A percentile compares a stretch with the other conserved stretches of the same genome.
Conservation (phyloP, 352 stramenopile genomes). For the Phytopythium delawarense region DNA sequence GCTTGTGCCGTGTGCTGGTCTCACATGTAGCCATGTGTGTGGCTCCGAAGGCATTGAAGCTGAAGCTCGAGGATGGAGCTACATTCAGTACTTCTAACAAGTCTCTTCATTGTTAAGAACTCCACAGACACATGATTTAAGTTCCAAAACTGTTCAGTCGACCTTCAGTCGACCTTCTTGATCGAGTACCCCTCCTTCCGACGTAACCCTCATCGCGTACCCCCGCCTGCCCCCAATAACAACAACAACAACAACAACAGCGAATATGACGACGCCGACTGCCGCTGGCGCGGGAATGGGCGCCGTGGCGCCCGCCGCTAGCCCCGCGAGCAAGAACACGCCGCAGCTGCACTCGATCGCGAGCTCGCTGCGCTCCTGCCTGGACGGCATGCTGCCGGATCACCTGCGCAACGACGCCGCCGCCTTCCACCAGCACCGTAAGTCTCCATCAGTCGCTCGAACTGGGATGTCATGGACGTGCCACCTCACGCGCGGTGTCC, state of each 20-base stretch:
- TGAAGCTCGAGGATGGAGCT: too few relatives aligned
- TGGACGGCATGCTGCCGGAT: conserved; percentile 85
- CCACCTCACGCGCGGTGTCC: neutral
- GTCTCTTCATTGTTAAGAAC: too few relatives aligned
- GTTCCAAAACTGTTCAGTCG: too few relatives aligned
- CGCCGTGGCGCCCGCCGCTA: conserved; percentile 1
- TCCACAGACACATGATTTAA: too few relatives aligned
- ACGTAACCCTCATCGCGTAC: neutral
- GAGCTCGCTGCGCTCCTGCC: conserved; percentile 73
- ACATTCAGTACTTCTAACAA: too few relatives aligned
- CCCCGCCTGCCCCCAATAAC: neutral
- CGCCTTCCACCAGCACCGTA: conserved; percentile 73
- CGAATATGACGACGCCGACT: conserved; percentile 19
- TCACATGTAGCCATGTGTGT: neutral
- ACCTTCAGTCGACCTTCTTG: too few relatives aligned
- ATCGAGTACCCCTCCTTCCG: too few relatives aligned
- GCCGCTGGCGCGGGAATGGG: conserved; percentile 6
- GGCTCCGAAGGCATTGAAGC: too few relatives aligned
- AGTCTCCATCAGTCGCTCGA: neutral
- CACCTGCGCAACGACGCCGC: conserved; percentile 73
- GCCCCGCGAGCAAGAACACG: conserved; percentile 49
- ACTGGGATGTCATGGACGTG: neutral
- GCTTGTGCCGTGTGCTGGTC: neutral
- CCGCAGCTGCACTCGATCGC: conserved; percentile 79
- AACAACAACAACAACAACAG: neutral